These are phyloP conservation scores for Neurospora sublineolata DNA, from an alignment of 495 filamentous ascomycete species.

Conservation along the genomic window DNA sequence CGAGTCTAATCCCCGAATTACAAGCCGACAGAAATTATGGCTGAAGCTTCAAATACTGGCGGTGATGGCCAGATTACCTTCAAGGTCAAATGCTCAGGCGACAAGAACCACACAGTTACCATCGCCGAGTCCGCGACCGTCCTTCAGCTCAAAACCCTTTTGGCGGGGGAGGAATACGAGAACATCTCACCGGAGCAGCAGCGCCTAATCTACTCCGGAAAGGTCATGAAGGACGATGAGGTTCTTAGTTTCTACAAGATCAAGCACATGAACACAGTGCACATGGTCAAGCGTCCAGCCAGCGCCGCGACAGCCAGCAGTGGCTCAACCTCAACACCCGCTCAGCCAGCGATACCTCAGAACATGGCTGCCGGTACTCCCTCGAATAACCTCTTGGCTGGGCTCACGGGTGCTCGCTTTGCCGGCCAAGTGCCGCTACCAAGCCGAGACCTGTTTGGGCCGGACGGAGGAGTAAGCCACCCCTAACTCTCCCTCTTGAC, in stretches of 20 bases:
- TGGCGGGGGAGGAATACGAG: constrained; percentile 67
- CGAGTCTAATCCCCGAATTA: neutral
- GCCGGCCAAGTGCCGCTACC: constrained; percentile 87
- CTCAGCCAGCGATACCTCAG: constrained; percentile 56
- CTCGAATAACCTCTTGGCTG: constrained; percentile 81
- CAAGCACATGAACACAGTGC: constrained; percentile 88
- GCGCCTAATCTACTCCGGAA: constrained; percentile 92
- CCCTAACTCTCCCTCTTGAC: neutral
- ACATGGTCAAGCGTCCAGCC: constrained; percentile 88
- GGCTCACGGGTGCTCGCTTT: constrained; percentile 85
- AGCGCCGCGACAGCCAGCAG: constrained; percentile 49
- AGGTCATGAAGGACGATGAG: constrained; percentile 89
- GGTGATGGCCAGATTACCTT: constrained; percentile 63
- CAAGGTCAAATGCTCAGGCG: constrained; percentile 83
- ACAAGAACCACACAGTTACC: constrained; percentile 72
- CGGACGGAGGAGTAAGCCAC: constrained; percentile 87
- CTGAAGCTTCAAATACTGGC: constrained; percentile 40
- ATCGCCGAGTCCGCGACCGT: constrained; percentile 68
- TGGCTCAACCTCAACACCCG: constrained; percentile 38
- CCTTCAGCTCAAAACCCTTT: constrained; percentile 77
- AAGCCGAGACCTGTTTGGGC: constrained; percentile 80
- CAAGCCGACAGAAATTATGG: constrained; percentile 27
- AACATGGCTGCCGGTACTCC: constrained; percentile 81
- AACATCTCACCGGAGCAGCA: constrained; percentile 76
- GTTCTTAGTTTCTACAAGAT: constrained; percentile 81